Base-by-base conservation (phyloP, 1,284 basidiomycete species). In the Bjerkandera adusta region DNA sequence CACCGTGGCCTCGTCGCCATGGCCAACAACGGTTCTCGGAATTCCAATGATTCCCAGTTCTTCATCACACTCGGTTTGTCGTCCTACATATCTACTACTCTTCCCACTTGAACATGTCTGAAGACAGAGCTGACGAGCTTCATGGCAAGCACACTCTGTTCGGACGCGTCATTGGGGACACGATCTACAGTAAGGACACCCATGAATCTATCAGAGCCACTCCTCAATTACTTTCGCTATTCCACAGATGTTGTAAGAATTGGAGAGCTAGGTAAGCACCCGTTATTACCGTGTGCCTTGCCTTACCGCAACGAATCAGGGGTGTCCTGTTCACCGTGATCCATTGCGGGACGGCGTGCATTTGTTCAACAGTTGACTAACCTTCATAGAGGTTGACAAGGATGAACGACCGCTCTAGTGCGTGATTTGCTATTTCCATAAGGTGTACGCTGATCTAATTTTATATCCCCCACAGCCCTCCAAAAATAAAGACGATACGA, bases 1-100 rank as follows among this genome's bases (percentile, higher is more conserved):
- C 82, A 96, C 54, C 85, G 96, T 49, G 97, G 96, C 0, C 65
- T 99, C 4, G 83, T 99, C 1, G 97, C 79, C 0, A 96, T 97
- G 91, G 96, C 96, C 1, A 97, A 97, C 61, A 85, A 83, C 48
- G 91, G 92, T 12, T 76, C 75, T 37, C 87, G 90, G 64, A 77
- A 92, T 61, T 83, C 89, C 10, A 94, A 94, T 56, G 89, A 89
- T 47, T 90, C 86, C 0, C 91, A 94, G 60, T 97, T 95, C 70
- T 88, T 97, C 63, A 87, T 96, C 43, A 96, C 93, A 0, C 79
- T 96, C 0, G 87, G 89, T 90, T 36, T 22, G 8, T 22, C n/a
- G 8, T 33, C 15, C 24, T 8, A 35, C 34, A 32, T 7, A 34
- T 33, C 3, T 39, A 12, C 5, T 21, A 32, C 12, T 1, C 20